These are phyloP conservation scores for Odontarrhena argentea DNA, from an alignment of 345 rosid species.

Conservation along the genomic window DNA sequence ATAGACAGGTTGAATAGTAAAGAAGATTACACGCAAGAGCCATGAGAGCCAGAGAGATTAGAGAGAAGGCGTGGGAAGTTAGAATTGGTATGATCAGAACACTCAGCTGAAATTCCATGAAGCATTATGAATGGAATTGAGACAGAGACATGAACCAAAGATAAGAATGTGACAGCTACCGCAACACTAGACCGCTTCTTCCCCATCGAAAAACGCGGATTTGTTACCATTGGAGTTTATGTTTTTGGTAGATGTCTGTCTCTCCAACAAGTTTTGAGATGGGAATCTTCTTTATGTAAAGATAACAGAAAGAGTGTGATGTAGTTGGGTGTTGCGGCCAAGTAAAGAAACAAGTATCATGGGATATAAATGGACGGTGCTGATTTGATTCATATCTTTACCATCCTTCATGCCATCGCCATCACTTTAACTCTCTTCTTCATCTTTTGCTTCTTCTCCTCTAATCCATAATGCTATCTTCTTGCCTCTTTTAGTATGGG, in stretches of 20 bases:
- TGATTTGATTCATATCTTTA: conserved; percentile 3
- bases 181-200: conserved; percentile 19
- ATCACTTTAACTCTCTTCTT: conserved; percentile 19
- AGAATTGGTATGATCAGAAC: conserved; percentile 56
- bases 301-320: conserved; percentile 29
- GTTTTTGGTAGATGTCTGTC: not conserved
- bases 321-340: conserved; percentile 40
- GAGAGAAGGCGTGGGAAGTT: conserved; percentile 65
- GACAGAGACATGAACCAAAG: conserved; percentile 45
- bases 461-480: not conserved
- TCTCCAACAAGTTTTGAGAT: conserved; percentile 33
- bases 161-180: conserved; percentile 24
- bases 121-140: conserved; percentile 71
- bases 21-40: conserved; percentile 62
- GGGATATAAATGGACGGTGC: not conserved
- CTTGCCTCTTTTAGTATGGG: conserved; percentile 23
- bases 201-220: conserved; percentile 22
- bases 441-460: too few species aligned
- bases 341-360: conserved; percentile 6
- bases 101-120: conserved; percentile 66
- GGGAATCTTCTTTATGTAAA: conserved; percentile 12
- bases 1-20: too few species aligned
- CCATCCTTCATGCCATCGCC: not conserved
- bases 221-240: conserved; percentile 23
- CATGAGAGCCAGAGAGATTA: conserved; percentile 67